Conservation (phyloP, 495 filamentous ascomycete genomes). For the Neurospora sp. region DNA sequence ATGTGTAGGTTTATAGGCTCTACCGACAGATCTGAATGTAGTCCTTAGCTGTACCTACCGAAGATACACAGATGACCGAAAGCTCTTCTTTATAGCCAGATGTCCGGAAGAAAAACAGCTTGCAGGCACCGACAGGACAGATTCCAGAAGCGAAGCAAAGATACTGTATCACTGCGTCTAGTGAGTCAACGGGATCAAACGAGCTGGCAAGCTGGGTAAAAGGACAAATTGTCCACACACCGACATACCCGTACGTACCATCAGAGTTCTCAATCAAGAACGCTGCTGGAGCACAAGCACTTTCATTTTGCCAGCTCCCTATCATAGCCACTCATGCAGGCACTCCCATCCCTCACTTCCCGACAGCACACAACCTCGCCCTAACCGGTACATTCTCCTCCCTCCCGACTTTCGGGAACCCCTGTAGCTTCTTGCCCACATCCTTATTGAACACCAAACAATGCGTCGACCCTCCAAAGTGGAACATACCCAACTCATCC, state of each 20-base stretch:
- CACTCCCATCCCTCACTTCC: background rate
- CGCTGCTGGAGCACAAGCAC: background rate
- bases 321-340: background rate
- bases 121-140: background rate
- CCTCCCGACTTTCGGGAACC: constrained; percentile 40
- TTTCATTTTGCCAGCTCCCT: background rate
- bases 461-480: constrained; percentile 60
- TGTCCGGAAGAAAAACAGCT: too few species aligned
- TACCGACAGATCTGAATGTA: background rate
- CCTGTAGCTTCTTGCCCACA: constrained; percentile 21
- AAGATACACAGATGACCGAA: background rate
- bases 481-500: constrained; percentile 63
- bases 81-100: background rate
- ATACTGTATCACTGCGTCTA: background rate
- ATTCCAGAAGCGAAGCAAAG: background rate
- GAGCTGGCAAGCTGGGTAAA: background rate
- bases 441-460: constrained; percentile 48
- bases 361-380: constrained; percentile 18
- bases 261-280: background rate
- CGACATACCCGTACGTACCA: background rate
- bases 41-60: background rate
- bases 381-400: constrained; percentile 50
- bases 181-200: background rate
- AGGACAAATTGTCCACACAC: background rate
- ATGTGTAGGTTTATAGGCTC: background rate